Evolutionary conservation across 192 early-diverging fungal genomes (phyloP), one percentile per base, ranked within the genome.

Genomic region (Linderina pennispora): DNA sequence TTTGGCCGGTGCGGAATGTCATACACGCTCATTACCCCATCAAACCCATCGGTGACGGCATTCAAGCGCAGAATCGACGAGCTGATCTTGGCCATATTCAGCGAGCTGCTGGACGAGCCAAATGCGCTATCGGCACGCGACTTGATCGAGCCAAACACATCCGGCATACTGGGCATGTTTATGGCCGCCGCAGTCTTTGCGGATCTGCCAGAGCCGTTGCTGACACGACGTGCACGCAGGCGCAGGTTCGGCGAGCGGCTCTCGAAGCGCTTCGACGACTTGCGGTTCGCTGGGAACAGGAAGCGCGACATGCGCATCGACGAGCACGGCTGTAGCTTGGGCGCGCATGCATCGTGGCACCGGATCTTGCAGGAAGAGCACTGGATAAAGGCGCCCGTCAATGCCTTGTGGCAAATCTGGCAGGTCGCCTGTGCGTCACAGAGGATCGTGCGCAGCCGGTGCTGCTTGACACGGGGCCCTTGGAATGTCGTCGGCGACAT

Each of bases 241-340:
- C 68, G 68, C 7, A 72, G 58, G 9, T 59, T 60, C 8, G 68
- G 68, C 15, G 62, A 53, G 21, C 53, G 64, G 53, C 57, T 72
- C 36, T 72, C 68, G 37, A 60, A 72, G 11, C 68, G 43, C 57
- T 72, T 72, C 17, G 68, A 72, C 7, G 68, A 72, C 57, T 72
- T 72, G 44, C 68, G 61, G 41, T 16, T 60, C 16, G 68, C 68
- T 8, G 68, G 68, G 8, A 45, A 64, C 24, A 64, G 42, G 26
- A 72, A 72, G 17, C 68, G 68, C 20, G 68, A 60, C 68, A 72
- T 72, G 53, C 68, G 68, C 68, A 72, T 72, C 2, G 68, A 47
- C 18, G 62, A 38, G 43, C 68, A 72, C 16, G 61, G 53, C 49
- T 37, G 35, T 1, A 72, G 62, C 14, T 38, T 52, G 19, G 41